Evolutionary conservation across 495 filamentous ascomycete genomes (phyloP).

Genomic region (Aspergillus avenaceus): DNA sequence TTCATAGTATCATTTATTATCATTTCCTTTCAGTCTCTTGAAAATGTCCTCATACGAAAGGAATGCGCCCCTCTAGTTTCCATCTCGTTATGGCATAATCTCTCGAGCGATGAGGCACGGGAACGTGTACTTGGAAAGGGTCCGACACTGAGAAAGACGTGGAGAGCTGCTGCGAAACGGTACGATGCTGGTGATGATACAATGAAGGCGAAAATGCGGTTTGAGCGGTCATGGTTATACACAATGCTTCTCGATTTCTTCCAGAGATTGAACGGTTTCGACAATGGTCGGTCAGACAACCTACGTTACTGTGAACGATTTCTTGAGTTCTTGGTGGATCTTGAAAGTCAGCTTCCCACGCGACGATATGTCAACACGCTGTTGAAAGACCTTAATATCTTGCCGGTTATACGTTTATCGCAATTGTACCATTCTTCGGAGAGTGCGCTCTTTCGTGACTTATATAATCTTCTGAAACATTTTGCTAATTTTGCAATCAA

Average conservation of each 20-base stretch:
- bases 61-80: constrained; percentile 95
- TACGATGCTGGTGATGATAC: constrained; percentile 84
- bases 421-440: constrained; percentile 69
- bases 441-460: constrained; percentile 77
- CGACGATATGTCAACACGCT: constrained; percentile 90
- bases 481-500: constrained; percentile 87
- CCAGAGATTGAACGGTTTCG: constrained; percentile 59
- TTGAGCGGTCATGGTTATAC: constrained; percentile 93
- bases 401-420: constrained; percentile 76
- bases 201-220: constrained; percentile 72
- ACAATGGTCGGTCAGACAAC: constrained; percentile 52
- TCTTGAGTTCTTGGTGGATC: constrained; percentile 82
- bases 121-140: constrained; percentile 66
- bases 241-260: constrained; percentile 82
- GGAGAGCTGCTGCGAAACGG: constrained; percentile 81
- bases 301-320: constrained; percentile 88
- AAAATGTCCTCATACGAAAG: constrained; percentile 83
- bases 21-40: constrained; percentile 88
- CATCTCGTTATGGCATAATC: constrained; percentile 91
- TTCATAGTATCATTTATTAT: constrained; percentile 85
- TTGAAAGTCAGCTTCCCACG: constrained; percentile 91
- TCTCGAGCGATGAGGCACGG: constrained; percentile 67
- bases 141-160: constrained; percentile 74
- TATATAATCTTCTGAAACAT: constrained; percentile 73
- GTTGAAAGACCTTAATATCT: constrained; percentile 84